These are phyloP conservation scores for Dalbergia oliveri DNA, from an alignment of 306 rosid species.

Conservation along the genomic window DNA sequence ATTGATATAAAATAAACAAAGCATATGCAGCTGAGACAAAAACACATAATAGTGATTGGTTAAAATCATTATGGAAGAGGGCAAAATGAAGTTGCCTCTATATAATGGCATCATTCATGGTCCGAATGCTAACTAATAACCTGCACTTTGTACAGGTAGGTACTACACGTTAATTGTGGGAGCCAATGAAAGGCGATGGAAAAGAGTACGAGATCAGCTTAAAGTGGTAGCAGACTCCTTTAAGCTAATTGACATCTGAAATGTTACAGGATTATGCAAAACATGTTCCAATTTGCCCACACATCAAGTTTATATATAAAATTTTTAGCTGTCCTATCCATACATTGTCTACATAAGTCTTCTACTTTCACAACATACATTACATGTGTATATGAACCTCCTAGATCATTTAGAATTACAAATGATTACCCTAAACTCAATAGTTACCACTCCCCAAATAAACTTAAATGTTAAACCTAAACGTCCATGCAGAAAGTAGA, in stretches of 20 bases:
- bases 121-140: conserved; percentile 7
- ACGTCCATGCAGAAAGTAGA: not conserved
- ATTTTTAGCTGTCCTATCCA: not conserved
- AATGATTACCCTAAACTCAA: not conserved
- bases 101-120: not conserved
- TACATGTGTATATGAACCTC: conserved; percentile 1
- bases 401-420: not conserved
- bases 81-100: no score
- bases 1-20: no score
- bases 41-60: not conserved
- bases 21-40: not conserved
- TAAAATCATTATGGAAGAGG: no score
- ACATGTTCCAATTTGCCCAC: conserved; percentile 8
- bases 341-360: not conserved
- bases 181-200: conserved; percentile 96
- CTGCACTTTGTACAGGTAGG: conserved; percentile 64
- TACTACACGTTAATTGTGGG: conserved; percentile 84
- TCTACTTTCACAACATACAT: conserved; percentile 1
- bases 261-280: not conserved
- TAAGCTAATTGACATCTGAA: conserved; percentile 78
- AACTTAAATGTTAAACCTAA: not conserved
- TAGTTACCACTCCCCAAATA: not conserved
- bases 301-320: conserved; percentile 8
- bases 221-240: conserved; percentile 97
- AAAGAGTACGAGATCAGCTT: conserved; percentile 72